A percentile compares a stretch with the other conserved stretches of the same genome.
Evolutionary conservation across 257 asterid species (phyloP).

Genomic region (Solanum etuberosum): DNA sequence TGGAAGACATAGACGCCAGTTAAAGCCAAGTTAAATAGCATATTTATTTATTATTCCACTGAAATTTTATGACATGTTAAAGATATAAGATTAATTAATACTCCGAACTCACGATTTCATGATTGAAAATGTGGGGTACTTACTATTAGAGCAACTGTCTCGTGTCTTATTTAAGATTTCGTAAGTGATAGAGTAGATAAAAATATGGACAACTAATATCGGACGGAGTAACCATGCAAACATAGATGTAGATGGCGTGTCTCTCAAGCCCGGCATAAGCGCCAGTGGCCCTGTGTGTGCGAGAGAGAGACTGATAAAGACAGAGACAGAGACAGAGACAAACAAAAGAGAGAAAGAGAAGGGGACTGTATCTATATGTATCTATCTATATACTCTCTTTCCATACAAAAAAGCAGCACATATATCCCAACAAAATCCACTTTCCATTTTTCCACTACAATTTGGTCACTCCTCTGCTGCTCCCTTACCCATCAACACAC

Average conservation of each 20-base stretch:
- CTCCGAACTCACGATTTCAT: neutral
- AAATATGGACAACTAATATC: neutral
- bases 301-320: slow-evolving; percentile 9
- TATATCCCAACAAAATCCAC: neutral
- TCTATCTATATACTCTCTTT: neutral
- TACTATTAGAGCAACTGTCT: neutral
- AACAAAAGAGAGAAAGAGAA: neutral
- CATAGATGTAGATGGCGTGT: slow-evolving; percentile 39
- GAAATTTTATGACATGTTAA: too few species aligned
- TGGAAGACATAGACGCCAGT: too few species aligned
- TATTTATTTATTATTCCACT: too few species aligned
- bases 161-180: too few species aligned
- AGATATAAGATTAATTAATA: too few species aligned
- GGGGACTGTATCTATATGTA: neutral
- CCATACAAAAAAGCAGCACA: neutral
- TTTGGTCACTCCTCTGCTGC: neutral
- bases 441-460: neutral
- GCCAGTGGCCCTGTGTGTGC: slow-evolving; percentile 31
- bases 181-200: too few species aligned
- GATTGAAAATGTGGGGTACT: neutral
- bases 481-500: neutral
- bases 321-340: slow-evolving; percentile 11
- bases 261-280: slow-evolving; percentile 62
- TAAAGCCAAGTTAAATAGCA: too few species aligned
- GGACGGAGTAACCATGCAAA: neutral